These are phyloP conservation scores for Aquilaria malaccensis DNA, from an alignment of 345 rosid genomes.

Conservation along the genomic window DNA sequence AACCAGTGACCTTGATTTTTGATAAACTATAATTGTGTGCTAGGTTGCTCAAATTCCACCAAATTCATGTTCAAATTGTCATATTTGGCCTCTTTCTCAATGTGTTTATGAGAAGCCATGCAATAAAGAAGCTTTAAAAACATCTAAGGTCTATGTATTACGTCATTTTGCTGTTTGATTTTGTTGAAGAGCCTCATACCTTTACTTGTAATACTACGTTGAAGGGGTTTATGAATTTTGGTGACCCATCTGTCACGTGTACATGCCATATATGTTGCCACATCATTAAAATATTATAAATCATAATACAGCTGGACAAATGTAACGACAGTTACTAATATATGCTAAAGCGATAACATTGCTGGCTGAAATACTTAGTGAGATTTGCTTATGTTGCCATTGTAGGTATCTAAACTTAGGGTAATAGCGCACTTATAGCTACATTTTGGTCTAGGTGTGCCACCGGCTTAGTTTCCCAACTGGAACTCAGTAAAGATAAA, in stretches of 20 bases:
- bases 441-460: too few relatives aligned
- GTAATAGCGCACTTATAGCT: too few relatives aligned
- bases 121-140: slow-evolving; percentile 36
- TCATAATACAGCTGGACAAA: too few relatives aligned
- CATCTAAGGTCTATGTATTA: slow-evolving; percentile 27
- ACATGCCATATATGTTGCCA: too few relatives aligned
- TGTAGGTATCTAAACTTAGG: too few relatives aligned
- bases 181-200: slow-evolving; percentile 42
- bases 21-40: slow-evolving; percentile 27
- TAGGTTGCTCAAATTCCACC: slow-evolving; percentile 25
- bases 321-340: too few relatives aligned
- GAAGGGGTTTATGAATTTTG: slow-evolving; percentile 25
- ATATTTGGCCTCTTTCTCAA: slow-evolving; percentile 28
- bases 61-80: slow-evolving; percentile 37
- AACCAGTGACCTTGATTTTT: slow-evolving; percentile 22
- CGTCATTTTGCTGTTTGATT: slow-evolving; percentile 34
- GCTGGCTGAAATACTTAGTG: too few relatives aligned
- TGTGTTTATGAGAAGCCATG: slow-evolving; percentile 26
- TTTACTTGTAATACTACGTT: slow-evolving; percentile 53
- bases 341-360: too few relatives aligned
- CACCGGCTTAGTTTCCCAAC: too few relatives aligned
- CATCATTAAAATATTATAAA: too few relatives aligned
- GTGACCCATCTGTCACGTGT: slow-evolving; percentile 16
- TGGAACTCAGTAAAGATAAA: too few relatives aligned
- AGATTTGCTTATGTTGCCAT: too few relatives aligned